Base-by-base conservation (phyloP, 805 yeast species). In the Myxozyma sirexii region DNA sequence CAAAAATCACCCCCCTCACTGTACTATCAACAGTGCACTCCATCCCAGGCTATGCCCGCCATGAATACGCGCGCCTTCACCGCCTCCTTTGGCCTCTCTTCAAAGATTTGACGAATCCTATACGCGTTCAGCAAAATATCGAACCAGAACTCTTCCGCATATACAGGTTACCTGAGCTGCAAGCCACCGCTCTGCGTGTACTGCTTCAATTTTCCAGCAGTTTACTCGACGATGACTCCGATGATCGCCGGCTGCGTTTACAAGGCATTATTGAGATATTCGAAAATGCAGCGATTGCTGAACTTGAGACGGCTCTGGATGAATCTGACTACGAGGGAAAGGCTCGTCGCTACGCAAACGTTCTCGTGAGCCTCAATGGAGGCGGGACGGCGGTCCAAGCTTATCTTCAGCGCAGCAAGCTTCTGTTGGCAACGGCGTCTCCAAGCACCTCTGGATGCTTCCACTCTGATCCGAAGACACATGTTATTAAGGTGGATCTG, bases 261-360 rank as follows among this genome's bases (percentile, higher is more conserved):
- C 79, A 78, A 38, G 78, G 87, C 2, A 76, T 85, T 12, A 71
- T 84, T 39, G 93, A 87, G 67, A 76, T 88, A 19, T 88, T 90
- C 69, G 86, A 87, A 42, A 86, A 81, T 69, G 88, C 94, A 0
- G 78, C 87, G 6, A 70, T 89, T 15, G 73, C 83, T 47, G 96
- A 90, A 69, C 78, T 88, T 59, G 92, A 87, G 38, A 13, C 78
- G 31, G 85, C 80, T 62, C 79, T 80, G 60, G 82, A 80, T 45
- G 68, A 77, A 1, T 73, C 77, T 45, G 82, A 84, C 41, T 81
- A 72, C 37, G 73, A 69, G 4, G 72, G 74, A 10, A 72, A 71
- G 17, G 73, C 74, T 4, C 70, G 70, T 39, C 72, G 69, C 41
- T 74, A 70, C 57, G 74, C 75, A 2, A 57, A 61, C 42, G 74